Conservation (phyloP, 75 land plant genomes). For the Isoetes taiwanensis region DNA sequence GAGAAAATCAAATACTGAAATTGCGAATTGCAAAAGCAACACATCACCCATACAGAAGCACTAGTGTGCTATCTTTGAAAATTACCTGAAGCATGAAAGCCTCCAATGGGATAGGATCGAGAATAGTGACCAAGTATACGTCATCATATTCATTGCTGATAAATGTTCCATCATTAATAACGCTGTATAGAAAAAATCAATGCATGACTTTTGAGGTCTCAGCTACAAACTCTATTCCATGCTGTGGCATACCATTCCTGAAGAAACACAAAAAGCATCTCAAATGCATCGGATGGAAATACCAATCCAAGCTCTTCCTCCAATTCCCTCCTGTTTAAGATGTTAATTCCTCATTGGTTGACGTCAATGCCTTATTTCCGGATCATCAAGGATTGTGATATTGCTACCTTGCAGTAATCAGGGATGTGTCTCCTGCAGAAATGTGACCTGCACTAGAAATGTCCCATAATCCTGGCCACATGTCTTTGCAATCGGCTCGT, state of each 20-base stretch:
- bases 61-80: too few relatives aligned
- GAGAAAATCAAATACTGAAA: too few relatives aligned
- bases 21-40: too few relatives aligned
- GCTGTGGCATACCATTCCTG: constrained; percentile 53
- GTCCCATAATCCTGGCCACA: constrained; percentile 93
- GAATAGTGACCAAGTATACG: constrained; percentile 75
- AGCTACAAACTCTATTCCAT: too few relatives aligned
- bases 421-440: constrained; percentile 84
- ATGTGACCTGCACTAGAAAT: constrained; percentile 91
- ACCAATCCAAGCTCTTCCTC: constrained; percentile 80
- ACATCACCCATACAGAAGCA: too few relatives aligned
- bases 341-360: too few relatives aligned
- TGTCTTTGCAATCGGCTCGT: constrained; percentile 85
- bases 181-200: too few relatives aligned
- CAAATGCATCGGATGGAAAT: constrained; percentile 84
- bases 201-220: too few relatives aligned
- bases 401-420: constrained; percentile 65
- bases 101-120: constrained; percentile 69
- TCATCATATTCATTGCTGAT: constrained; percentile 83
- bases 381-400: too few relatives aligned
- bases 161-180: constrained; percentile 59
- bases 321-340: constrained; percentile 94
- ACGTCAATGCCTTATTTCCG: too few relatives aligned
- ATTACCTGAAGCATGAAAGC: constrained; percentile 85
- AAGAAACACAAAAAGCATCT: constrained; percentile 57